Conservation (phyloP, 495 filamentous ascomycete genomes). For the Polyplosphaeria fusca region DNA sequence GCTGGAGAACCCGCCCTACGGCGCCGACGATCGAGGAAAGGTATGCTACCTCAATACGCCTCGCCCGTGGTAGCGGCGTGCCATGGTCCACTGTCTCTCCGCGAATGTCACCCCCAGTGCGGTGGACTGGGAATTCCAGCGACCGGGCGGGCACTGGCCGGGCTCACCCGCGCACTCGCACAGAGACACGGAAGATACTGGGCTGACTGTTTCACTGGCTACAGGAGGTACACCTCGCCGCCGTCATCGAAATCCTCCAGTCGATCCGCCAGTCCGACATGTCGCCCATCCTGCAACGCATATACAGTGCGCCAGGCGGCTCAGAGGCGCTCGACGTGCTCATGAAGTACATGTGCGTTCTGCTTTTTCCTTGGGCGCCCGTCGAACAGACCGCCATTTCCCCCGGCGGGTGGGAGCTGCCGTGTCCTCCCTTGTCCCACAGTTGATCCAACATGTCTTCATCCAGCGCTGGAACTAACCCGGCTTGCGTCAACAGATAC, state of each 20-base stretch:
- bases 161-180: slow-evolving; percentile 6
- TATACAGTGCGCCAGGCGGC: slow-evolving; percentile 68
- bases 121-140: slow-evolving; percentile 13
- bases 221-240: slow-evolving; percentile 73
- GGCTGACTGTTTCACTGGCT: slow-evolving; percentile 25
- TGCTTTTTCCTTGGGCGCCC: slow-evolving; percentile 2
- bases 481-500: slow-evolving; percentile 57
- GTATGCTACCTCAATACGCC: slow-evolving; percentile 37
- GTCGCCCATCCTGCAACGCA: slow-evolving; percentile 73
- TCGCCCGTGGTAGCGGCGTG: slow-evolving; percentile 9
- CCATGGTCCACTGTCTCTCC: slow-evolving; percentile 26
- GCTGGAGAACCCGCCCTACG: slow-evolving; percentile 72
- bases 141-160: slow-evolving; percentile 9
- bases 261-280: slow-evolving; percentile 88
- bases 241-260: slow-evolving; percentile 82
- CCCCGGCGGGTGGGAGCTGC: neutral
- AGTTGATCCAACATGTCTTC: neutral
- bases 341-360: slow-evolving; percentile 70
- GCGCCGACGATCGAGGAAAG: slow-evolving; percentile 71
- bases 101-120: slow-evolving; percentile 10
- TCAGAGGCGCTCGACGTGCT: slow-evolving; percentile 68
- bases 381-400: slow-evolving; percentile 11
- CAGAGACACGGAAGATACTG: slow-evolving; percentile 16
- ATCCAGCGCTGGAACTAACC: slow-evolving; percentile 1
- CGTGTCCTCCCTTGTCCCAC: slow-evolving; percentile 9